phyloP scores from a whole-genome alignment of 176 grass and related monocot species.

The Carex kokanica region DNA sequence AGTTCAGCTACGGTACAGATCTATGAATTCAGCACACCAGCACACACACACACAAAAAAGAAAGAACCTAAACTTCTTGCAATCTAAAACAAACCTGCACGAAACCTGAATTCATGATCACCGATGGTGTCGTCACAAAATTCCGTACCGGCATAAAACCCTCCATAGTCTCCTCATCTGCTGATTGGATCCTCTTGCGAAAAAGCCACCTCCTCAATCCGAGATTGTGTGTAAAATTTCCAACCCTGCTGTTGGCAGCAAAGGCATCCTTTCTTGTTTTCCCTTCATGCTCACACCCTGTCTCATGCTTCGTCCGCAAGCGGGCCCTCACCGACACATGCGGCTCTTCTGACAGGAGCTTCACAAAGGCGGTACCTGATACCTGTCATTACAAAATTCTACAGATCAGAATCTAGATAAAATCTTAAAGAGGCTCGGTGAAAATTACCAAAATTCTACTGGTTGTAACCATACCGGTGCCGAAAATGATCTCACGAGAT shows the following conservation, averaged over 20 bases:
- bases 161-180: constrained; percentile 42
- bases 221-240: constrained; percentile 69
- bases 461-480: constrained; percentile 45
- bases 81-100: constrained; percentile 46
- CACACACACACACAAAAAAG: neutral
- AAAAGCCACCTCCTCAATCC: constrained; percentile 66
- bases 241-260: constrained; percentile 57
- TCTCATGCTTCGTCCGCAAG: constrained; percentile 53
- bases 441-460: neutral
- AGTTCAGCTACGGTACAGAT: neutral
- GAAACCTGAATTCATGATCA: constrained; percentile 59
- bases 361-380: constrained; percentile 68
- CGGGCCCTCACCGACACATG: constrained; percentile 36
- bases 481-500: constrained; percentile 80
- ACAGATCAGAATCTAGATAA: constrained; percentile 1
- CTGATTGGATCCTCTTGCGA: constrained; percentile 59
- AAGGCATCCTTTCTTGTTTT: constrained; percentile 69
- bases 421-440: neutral
- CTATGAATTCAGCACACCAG: neutral
- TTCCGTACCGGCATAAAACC: constrained; percentile 54
- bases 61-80: neutral
- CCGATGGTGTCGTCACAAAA: constrained; percentile 57
- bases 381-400: constrained; percentile 2
- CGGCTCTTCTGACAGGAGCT: constrained; percentile 71
- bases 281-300: constrained; percentile 36